Evolutionary conservation across 495 filamentous ascomycete genomes (phyloP).

Genomic region (Penicillium longicatenatum): DNA sequence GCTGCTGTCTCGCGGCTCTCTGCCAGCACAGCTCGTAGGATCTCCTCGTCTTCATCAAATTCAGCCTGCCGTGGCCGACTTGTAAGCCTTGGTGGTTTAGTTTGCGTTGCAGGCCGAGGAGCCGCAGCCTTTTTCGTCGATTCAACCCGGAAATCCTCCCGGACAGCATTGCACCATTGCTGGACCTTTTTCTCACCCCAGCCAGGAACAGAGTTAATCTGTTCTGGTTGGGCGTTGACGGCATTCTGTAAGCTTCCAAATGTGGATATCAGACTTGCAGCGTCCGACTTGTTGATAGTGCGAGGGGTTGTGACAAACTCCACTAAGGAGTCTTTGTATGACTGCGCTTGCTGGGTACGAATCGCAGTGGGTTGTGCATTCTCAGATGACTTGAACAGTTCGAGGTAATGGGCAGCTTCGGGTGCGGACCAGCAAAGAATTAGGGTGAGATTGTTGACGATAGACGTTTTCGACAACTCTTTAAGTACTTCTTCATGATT

Average conservation of each 20-base stretch:
- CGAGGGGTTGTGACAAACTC: constrained; percentile 91
- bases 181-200: constrained; percentile 97
- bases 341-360: constrained; percentile 74
- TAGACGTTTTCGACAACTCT: constrained; percentile 83
- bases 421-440: constrained; percentile 92
- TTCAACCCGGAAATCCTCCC: constrained; percentile 79
- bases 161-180: constrained; percentile 75
- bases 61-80: constrained; percentile 38
- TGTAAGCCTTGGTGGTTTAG: constrained; percentile 17
- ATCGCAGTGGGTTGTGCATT: constrained; percentile 80
- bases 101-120: constrained; percentile 16
- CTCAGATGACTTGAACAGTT: constrained; percentile 91
- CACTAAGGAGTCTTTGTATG: constrained; percentile 84
- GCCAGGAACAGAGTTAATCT: constrained; percentile 76
- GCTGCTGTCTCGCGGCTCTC: constrained; percentile 13
- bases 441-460: constrained; percentile 89
- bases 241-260: constrained; percentile 88
- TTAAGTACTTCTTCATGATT: constrained; percentile 79
- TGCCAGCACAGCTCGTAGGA: constrained; percentile 23
- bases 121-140: constrained; percentile 61
- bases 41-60: constrained; percentile 28
- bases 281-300: constrained; percentile 92
- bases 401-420: constrained; percentile 90
- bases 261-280: constrained; percentile 78
- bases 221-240: constrained; percentile 83